These are phyloP conservation scores for Nigrospora oryzae DNA, from an alignment of 2,329 filamentous ascomycete species.

Conservation along the genomic window DNA sequence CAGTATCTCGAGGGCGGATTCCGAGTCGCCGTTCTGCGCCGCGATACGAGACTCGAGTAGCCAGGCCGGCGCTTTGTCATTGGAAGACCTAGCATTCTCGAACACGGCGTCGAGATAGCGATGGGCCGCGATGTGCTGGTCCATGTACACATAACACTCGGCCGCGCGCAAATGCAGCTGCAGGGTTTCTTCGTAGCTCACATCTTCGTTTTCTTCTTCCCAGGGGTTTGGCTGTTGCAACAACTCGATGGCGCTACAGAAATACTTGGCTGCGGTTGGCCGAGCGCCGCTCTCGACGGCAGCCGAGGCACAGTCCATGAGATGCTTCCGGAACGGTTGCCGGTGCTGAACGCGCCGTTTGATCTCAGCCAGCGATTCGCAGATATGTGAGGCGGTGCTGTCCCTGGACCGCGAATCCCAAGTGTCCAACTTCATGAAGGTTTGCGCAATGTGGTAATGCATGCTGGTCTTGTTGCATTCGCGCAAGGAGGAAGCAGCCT, in stretches of 20 bases:
- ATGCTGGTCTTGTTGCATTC: conserved; percentile 67
- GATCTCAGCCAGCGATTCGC: conserved; percentile 68
- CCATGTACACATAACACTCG: conserved; percentile 76
- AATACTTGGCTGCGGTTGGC: conserved; percentile 76
- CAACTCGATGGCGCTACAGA: conserved; percentile 66
- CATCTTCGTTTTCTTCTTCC: conserved; percentile 61
- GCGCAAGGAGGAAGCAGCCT: conserved; percentile 61
- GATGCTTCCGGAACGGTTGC: conserved; percentile 61
- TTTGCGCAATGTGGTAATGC: conserved; percentile 84
- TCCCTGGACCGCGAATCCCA: conserved; percentile 58
- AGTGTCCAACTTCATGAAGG: conserved; percentile 63
- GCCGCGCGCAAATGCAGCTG: conserved; percentile 70
- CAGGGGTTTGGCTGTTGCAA: conserved; percentile 74
- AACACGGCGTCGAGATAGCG: conserved; percentile 64
- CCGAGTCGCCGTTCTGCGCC: conserved; percentile 64
- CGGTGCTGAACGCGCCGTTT: conserved; percentile 53
- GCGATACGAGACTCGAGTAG: conserved; percentile 75
- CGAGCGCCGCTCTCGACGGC: conserved; percentile 77
- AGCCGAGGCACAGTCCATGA: conserved; percentile 70
- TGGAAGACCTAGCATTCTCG: conserved; percentile 56
- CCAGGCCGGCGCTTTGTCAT: conserved; percentile 78
- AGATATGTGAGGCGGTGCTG: conserved; percentile 72
- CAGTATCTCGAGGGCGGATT: conserved; percentile 59
- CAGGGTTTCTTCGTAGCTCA: conserved; percentile 79
- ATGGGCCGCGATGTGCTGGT: conserved; percentile 59